Evolutionary conservation across 176 grass and related monocot genomes (phyloP).

Genomic region (Triticum monococcum): DNA sequence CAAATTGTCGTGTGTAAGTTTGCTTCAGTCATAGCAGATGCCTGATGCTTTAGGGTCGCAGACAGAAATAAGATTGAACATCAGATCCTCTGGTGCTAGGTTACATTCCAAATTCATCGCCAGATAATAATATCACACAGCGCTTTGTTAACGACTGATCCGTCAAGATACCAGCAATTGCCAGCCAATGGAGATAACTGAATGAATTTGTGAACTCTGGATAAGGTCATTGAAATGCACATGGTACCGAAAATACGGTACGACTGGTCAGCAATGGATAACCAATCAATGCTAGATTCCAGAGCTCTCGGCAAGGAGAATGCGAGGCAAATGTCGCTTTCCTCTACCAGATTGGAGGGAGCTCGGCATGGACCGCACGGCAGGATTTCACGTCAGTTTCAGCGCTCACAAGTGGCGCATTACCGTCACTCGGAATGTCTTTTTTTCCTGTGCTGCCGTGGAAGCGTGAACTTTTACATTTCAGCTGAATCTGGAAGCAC

Average conservation of each 20-base stretch:
- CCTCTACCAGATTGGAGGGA: neutral
- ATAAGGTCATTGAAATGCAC: neutral
- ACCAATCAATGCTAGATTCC: neutral
- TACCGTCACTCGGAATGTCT: neutral
- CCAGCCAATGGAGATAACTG: neutral
- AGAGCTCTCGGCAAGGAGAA: neutral
- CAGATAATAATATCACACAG: neutral
- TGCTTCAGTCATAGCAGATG: neutral
- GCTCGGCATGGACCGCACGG: neutral
- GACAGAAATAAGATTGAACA: neutral
- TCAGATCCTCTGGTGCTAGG: neutral
- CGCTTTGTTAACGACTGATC: too few relatives aligned
- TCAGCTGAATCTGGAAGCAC: neutral
- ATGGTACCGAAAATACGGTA: neutral
- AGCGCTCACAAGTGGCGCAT: neutral
- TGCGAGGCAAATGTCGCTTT: neutral
- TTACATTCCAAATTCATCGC: neutral
- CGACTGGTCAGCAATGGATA: slow-evolving; percentile 6
- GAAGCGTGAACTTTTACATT: neutral
- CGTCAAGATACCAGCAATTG: too few relatives aligned
- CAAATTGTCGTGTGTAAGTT: neutral
- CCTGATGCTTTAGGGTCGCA: neutral
- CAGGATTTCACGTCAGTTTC: neutral
- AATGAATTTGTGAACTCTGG: neutral
- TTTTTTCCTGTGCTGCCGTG: neutral